These are phyloP conservation scores for Pythium aphanidermatum DNA, from an alignment of 352 stramenopile species.

Conservation along the genomic window DNA sequence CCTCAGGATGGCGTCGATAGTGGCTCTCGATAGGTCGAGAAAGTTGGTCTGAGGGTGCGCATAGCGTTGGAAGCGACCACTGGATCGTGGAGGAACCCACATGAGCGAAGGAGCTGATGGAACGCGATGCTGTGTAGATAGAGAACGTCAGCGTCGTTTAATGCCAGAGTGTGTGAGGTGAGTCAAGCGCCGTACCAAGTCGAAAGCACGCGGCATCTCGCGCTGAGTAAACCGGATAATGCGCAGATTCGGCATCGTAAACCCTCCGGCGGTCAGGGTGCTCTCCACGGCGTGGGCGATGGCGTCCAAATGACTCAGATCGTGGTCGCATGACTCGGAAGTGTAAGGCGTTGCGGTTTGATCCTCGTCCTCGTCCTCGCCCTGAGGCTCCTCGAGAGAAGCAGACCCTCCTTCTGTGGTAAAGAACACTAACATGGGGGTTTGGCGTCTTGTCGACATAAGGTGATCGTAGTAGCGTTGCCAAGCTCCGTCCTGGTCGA, in stretches of 20 bases:
- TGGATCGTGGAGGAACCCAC: conserved; percentile 40
- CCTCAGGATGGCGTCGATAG: too few relatives aligned
- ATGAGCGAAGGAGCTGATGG: conserved; percentile 39
- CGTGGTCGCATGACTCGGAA: background rate
- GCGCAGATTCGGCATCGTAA: too few relatives aligned
- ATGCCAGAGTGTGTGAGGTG: background rate
- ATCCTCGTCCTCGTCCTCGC: background rate
- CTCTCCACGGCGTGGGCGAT: too few relatives aligned
- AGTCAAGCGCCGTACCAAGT: conserved; percentile 1
- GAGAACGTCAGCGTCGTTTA: too few relatives aligned
- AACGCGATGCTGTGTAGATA: conserved; percentile 36
- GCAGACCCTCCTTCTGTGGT: too few relatives aligned
- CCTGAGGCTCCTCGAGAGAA: background rate
- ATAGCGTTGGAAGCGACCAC: conserved; percentile 46
- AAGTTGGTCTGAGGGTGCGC: conserved; percentile 50
- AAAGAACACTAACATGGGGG: too few relatives aligned
- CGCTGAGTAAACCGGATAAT: too few relatives aligned
- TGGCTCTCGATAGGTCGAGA: conserved; percentile 27
- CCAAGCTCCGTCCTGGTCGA: too few relatives aligned
- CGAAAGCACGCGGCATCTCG: too few relatives aligned
- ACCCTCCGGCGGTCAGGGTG: too few relatives aligned
- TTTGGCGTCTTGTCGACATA: too few relatives aligned
- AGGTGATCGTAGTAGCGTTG: too few relatives aligned
- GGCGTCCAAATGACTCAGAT: background rate
- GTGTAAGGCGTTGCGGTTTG: background rate